These are phyloP conservation scores for Trifolium subterraneum DNA, from an alignment of 306 rosid species.

Conservation along the genomic window DNA sequence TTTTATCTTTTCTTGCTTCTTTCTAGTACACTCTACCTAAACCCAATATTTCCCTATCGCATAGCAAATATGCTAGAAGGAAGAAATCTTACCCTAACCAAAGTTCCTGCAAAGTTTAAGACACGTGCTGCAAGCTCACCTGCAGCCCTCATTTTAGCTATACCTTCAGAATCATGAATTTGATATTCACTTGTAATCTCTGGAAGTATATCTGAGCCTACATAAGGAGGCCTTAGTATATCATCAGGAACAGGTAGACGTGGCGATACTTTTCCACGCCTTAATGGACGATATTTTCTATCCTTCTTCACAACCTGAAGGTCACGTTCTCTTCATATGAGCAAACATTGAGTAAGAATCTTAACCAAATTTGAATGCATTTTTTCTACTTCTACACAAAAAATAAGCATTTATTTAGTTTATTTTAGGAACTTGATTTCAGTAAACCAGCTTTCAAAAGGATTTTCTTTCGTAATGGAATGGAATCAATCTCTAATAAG, in stretches of 20 bases:
- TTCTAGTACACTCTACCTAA: neutral
- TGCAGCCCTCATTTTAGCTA: constrained; percentile 82
- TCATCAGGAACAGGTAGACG: constrained; percentile 80
- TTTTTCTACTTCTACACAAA: constrained; percentile 23
- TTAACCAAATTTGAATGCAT: constrained; percentile 20
- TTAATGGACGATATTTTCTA: constrained; percentile 64
- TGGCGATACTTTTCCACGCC: constrained; percentile 84
- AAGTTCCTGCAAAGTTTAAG: constrained; percentile 81
- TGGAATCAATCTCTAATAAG: neutral
- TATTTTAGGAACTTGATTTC: constrained; percentile 13
- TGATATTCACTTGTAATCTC: constrained; percentile 79
- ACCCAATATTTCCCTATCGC: neutral
- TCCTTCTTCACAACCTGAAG: constrained; percentile 51
- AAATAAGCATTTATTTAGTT: neutral
- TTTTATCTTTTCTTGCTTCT: neutral
- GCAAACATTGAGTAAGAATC: constrained; percentile 30
- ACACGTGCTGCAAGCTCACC: constrained; percentile 94
- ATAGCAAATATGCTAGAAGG: constrained; percentile 3
- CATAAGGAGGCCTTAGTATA: constrained; percentile 87
- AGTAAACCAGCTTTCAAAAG: neutral
- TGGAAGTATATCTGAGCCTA: constrained; percentile 67
- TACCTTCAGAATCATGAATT: constrained; percentile 77
- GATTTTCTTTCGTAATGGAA: neutral
- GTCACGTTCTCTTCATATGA: constrained; percentile 70
- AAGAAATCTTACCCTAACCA: constrained; percentile 76